Base-by-base conservation (phyloP, 371 early-diverging fungal genomes). In the Mucor irregularis region DNA sequence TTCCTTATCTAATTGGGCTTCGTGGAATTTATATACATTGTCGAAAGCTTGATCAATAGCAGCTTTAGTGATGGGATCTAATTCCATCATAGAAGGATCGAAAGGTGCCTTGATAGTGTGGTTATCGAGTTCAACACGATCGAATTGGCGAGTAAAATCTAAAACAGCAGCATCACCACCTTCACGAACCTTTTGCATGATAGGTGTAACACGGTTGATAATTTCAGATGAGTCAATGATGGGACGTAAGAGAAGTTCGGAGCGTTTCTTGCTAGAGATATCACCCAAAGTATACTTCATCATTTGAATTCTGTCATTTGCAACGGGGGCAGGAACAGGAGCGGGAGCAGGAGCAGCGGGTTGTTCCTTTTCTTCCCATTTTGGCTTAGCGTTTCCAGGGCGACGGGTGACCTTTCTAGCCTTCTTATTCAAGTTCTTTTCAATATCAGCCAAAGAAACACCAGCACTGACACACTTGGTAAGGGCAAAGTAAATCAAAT, bases 11-110 rank as follows among this genome's bases (percentile, higher is more conserved):
- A 93, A 71, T 74, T 98, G 99, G 2, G 98, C 97, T 10, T 83
- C 82, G 69, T 98, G 99, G 89, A 98, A 98, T 64, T 83, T 86
- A 62, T 80, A 78, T 57, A 98, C 90, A 57, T 97, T 98, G 22
- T 86, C 89, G 61, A 91, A 96, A 4, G 99, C 99, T 58, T 85
- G 83, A 73, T 98, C 98, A 52, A 98, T 96, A 8, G 99, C 95
- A 21, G 68, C 65, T 30, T 86, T 83, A 39, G 93, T 94, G 17
- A 63, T 49, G 9, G 82, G 83, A 35, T 88, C 74, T 28, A 97
- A 55, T 25, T 76, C 62, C 84, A 91, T 90, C 3, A 75, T 53
- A n/a, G 78, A 73, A 17, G 76, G 77, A 22, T 81, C 65, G 71
- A 97, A 97, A 13, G 99, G 99, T 10, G 96, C 92, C 19, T 80